Base-by-base conservation (phyloP, 1,139 yeast species). In the Blastobotrys arbuscula region DNA sequence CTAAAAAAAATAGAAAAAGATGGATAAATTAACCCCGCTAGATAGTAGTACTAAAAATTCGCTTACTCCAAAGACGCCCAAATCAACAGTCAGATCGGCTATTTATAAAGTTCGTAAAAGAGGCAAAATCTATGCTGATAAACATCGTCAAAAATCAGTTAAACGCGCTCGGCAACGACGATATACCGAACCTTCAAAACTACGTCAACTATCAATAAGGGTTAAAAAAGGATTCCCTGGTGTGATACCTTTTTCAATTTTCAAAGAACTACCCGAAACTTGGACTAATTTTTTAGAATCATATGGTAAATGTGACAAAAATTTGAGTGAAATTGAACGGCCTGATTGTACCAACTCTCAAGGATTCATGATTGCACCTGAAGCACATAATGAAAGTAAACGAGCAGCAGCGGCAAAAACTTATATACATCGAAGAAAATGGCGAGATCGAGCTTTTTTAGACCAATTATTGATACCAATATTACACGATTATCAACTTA, bases 251-350 rank as follows among this genome's bases (percentile, higher is more conserved):
- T 45, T 50, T 6, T 49, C 49, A 4, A 42, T 52, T 9, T 49
- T 60, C 45, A 51, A 49, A 36, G 55, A 53, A 5, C 50, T 65
- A 5, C 62, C 59, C 23, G 62, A 78, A 50, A 79, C 86, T 0
- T 77, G 72, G 62, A 73, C 81, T 5, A 82, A 81, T 56, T 83
- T 81, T 56, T 62, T 80, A 20, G 88, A 82, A 52, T 73, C 74
- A 3, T 83, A 83, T 57, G 76, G 83, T 3, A 47, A 39, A 67
- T 83, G 84, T 1, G 74, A 72, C 55, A 70, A 75, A 75, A 80
- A 82, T 54, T 63, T 83, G 16, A 78, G 85, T 1, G 67, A 67
- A 12, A 74, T 81, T 1, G 73, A 76, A 1, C 70, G 79, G 48
- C 92, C 90, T 0, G 64, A 73, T 0, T 77, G 82, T 55, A 71